Conservation (phyloP, 495 filamentous ascomycete species). For the Friedmanniomyces endolithicus region DNA sequence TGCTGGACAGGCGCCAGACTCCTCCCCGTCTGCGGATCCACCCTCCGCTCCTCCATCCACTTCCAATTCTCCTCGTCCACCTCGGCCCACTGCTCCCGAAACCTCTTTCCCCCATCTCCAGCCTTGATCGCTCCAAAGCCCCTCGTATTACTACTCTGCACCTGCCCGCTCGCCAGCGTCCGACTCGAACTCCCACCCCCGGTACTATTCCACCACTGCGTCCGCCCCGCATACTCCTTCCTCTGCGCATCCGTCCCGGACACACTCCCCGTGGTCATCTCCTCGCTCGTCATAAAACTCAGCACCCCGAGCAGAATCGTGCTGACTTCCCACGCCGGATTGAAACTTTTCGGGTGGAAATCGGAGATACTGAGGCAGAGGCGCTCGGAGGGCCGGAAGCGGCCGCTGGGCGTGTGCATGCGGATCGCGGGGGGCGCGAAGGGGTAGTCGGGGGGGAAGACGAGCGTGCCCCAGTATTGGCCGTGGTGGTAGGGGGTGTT, state of each 20-base stretch:
- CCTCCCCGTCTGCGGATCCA: constrained; percentile 68
- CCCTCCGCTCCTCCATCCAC: constrained; percentile 73
- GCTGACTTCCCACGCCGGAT: constrained; percentile 96
- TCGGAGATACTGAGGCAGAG: constrained; percentile 92
- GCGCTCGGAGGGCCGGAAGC: constrained; percentile 84
- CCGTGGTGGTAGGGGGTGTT: constrained; percentile 86
- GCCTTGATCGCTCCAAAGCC: constrained; percentile 61
- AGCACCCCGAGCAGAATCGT: constrained; percentile 91
- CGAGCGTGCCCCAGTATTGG: constrained; percentile 95
- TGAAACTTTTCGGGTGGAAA: constrained; percentile 96
- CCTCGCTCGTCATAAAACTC: constrained; percentile 95
- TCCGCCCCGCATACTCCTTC: constrained; percentile 60
- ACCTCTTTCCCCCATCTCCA: constrained; percentile 86
- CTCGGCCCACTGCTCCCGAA: constrained; percentile 79
- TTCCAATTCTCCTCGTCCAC: constrained; percentile 83
- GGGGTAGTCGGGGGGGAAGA: constrained; percentile 92
- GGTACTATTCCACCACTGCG: constrained; percentile 93
- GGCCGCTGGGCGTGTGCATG: constrained; percentile 94
- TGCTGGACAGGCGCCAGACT: constrained; percentile 17
- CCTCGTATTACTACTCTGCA: constrained; percentile 21
- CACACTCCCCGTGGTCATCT: constrained; percentile 96
- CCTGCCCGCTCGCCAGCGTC: constrained; percentile 33
- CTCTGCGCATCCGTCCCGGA: constrained; percentile 67
- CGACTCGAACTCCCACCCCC: constrained; percentile 70
- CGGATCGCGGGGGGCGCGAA: constrained; percentile 95